A percentile compares a stretch with the other conserved stretches of the same genome.
These are phyloP conservation scores for Friedmanniomyces simplex DNA, from an alignment of 495 filamentous ascomycete genomes.

Conservation along the genomic window DNA sequence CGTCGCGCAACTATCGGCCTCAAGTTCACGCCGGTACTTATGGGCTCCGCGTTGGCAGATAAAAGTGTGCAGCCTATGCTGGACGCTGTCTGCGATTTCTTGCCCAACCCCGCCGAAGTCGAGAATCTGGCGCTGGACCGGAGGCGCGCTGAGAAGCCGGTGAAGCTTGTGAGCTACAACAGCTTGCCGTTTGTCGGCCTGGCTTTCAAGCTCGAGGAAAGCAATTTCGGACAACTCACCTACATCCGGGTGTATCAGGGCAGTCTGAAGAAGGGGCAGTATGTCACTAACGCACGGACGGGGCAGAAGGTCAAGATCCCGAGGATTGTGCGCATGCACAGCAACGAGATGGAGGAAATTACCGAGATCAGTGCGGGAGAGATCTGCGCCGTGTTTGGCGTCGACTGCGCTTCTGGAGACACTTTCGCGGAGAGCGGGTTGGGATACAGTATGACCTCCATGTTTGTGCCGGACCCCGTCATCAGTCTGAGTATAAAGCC, in stretches of 20 bases:
- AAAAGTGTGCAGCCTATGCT: constrained; percentile 95
- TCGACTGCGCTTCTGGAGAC: constrained; percentile 96
- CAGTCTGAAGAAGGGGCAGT: constrained; percentile 71
- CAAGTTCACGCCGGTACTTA: constrained; percentile 93
- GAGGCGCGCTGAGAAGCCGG: constrained; percentile 62
- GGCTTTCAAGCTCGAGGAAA: constrained; percentile 98
- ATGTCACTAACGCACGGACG: constrained; percentile 86
- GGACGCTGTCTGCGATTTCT: constrained; percentile 90
- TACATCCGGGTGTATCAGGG: constrained; percentile 99
- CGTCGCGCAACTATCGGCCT: constrained; percentile 73
- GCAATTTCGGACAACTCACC: constrained; percentile 95
- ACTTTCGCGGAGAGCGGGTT: constrained; percentile 93
- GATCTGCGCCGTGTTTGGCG: constrained; percentile 96
- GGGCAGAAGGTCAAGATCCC: constrained; percentile 96
- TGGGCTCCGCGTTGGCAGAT: constrained; percentile 91
- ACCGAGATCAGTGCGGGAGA: constrained; percentile 86
- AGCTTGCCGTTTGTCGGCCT: constrained; percentile 88
- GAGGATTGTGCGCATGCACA: constrained; percentile 98
- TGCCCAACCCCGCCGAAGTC: constrained; percentile 87
- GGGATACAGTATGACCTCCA: constrained; percentile 94
- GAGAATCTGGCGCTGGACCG: constrained; percentile 83
- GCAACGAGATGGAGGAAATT: constrained; percentile 98
- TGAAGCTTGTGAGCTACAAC: constrained; percentile 85
- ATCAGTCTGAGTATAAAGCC: constrained; percentile 97
- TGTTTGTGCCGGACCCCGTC: constrained; percentile 98